Base-by-base conservation (phyloP, 805 yeast species). In the Kodamaea neixiangensis region DNA sequence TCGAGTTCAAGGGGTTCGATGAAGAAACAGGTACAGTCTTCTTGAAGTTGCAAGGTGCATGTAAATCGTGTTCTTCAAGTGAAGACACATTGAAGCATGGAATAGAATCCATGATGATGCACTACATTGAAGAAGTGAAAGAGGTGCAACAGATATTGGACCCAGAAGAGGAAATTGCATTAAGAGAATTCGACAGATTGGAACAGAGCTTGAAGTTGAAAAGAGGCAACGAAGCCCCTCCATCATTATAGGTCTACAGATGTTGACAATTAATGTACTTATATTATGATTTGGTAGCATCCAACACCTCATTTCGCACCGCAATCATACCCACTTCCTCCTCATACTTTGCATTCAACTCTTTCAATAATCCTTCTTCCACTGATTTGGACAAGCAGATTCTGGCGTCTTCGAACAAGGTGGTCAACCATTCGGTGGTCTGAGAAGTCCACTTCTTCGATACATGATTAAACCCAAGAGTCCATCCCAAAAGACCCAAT, bases 61-160 rank as follows among this genome's bases (percentile, higher is more conserved):
- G 99, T 71, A 86, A 96, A 49, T 81, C 96, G 1, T 94, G 99
- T 61, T 90, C 96, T 3, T 78, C 91, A 6, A 87, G 96, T 62
- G 89, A 89, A 55, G 94, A 91, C 56, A 94, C 99, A 1, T 76
- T 94, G 64, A 93, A 92, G 70, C 83, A 91, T 61, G 99, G 99
- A 29, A 94, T 94, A 53, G 97, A 94, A 68, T 82, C 92, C n/a
- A 94, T 94, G 99, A 77, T 94, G 64, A 90, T 83, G 75, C 97
- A 93, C 70, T 94, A 94, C 66, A 93, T 96, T 35, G 99, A 96
- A 64, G 99, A 94, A 64, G 97, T 94, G 29, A 80, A 82, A 49
- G 87, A 87, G 41, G 97, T 94, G 17, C 84, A 86, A 62, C 97
- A 91, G 67, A 84, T 89, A n/a, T 72, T 87, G 47, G 96, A 89